Evolutionary conservation across 116 monocot species (phyloP), one percentile per base, ranked within the genome.

Genomic region (Cymodocea nodosa): DNA sequence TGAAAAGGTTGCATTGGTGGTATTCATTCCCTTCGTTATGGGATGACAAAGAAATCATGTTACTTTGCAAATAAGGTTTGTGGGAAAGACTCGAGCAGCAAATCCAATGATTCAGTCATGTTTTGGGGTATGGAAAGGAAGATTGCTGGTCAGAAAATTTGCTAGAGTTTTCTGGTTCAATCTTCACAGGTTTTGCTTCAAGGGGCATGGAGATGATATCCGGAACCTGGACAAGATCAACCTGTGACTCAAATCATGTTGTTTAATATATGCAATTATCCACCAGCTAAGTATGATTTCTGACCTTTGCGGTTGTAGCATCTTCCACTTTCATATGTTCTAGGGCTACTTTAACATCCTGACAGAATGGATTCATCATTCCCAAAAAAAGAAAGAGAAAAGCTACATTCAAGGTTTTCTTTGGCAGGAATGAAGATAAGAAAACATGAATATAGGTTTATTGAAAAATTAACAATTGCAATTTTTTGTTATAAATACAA

Each of bases 121-220:
- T 35, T 62, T 62, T 62, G 3, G 62, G 16, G 34, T 36, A 62
- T 16, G 62, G 36, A 4, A 61, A 61, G 16, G 61, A 36, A 61
- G 62, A 18, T 14, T 62, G 62, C 37, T 62, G 62, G 36, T 62
- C 62, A 36, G 62, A 37, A 16, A 36, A 36, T 37, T 62, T 62
- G 39, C 25, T 24, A 13, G 58, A 20, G 58, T 62, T 16, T 18
- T 62, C 62, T 13, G 62, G 62, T 18, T 62, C 62, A 37, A n/a
- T n/a, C 36, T 62, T 62, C 18, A 62, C 62, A 4, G 36, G 39
- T 18, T 62, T 62, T 36, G 37, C 6, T 37, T 62, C 62, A 4
- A 62, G n/a, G 4, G 62, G 36, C 62, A 62, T 62, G 35, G 62
- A 37, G 18, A 17, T 37, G 37, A 37, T 62, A 36, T 62, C 62